Conservation (phyloP, 179 eudicot species). For the Amaranthus tricolor region DNA sequence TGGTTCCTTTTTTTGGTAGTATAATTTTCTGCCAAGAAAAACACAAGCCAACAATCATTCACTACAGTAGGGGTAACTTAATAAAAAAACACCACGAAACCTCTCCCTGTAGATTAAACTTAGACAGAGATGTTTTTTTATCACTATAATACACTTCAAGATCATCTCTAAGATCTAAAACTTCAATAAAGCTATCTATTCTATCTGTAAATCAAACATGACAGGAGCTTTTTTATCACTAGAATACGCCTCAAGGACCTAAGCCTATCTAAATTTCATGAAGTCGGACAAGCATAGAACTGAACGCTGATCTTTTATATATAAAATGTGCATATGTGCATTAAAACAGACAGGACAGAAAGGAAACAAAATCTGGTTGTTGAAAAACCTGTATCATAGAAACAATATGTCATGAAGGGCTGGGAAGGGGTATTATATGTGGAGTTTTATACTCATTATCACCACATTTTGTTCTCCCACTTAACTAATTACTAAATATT, state of each 20-base stretch:
- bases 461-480: too few species aligned
- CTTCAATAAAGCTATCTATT: neutral
- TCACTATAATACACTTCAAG: neutral
- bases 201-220: neutral
- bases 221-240: neutral
- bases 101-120: too few species aligned
- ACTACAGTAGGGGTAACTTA: constrained; percentile 2
- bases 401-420: too few species aligned
- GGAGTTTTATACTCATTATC: too few species aligned
- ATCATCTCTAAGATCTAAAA: neutral
- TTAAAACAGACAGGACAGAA: neutral
- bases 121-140: too few species aligned
- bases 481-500: too few species aligned
- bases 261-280: neutral
- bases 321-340: neutral
- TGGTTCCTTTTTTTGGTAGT: constrained; percentile 59
- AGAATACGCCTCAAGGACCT: neutral
- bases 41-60: neutral
- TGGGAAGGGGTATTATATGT: too few species aligned
- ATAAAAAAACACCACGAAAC: neutral
- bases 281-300: neutral
- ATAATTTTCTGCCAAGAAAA: constrained; percentile 49
- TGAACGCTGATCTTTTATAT: neutral
- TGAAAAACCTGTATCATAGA: too few species aligned
- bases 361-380: neutral